Evolutionary conservation across 2,329 filamentous ascomycete species (phyloP).

Genomic region (Ustulina deusta): DNA sequence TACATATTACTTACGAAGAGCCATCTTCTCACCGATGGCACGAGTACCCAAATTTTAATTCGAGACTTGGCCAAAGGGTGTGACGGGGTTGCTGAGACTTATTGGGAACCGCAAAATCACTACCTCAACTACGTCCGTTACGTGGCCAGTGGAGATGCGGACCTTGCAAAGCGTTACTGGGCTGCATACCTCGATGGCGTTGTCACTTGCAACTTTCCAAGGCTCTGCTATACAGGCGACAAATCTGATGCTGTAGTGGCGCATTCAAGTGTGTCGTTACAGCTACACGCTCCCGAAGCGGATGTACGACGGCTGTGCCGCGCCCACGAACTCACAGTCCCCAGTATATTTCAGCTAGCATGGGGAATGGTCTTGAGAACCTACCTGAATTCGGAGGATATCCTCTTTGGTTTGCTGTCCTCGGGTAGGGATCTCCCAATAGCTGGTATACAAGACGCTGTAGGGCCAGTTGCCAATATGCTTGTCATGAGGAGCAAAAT

Average conservation of each 20-base stretch:
- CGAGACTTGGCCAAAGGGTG: slow-evolving; percentile 20
- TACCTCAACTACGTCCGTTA: slow-evolving; percentile 21
- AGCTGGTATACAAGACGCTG: slow-evolving; percentile 21
- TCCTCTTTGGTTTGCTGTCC: slow-evolving; percentile 20
- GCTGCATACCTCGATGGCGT: neutral
- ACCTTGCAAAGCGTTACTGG: slow-evolving; percentile 10
- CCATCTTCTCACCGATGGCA: slow-evolving; percentile 22
- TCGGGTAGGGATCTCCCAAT: slow-evolving; percentile 23
- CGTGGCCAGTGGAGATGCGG: neutral
- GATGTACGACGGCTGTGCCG: slow-evolving; percentile 18
- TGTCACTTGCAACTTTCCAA: slow-evolving; percentile 12
- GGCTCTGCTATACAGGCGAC: slow-evolving; percentile 5
- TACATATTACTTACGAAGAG: slow-evolving; percentile 28
- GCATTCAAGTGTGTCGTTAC: slow-evolving; percentile 6
- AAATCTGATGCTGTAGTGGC: neutral
- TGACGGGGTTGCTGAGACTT: slow-evolving; percentile 6
- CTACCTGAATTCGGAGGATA: slow-evolving; percentile 21
- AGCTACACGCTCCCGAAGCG: neutral
- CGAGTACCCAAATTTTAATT: slow-evolving; percentile 20
- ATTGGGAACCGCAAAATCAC: neutral
- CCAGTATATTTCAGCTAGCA: slow-evolving; percentile 22
- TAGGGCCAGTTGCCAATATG: slow-evolving; percentile 27
- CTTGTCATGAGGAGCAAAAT: slow-evolving; percentile 22
- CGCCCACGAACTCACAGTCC: slow-evolving; percentile 19
- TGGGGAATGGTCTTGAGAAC: slow-evolving; percentile 22